Evolutionary conservation across 108 stramenopile species (phyloP).

Genomic region (Skeletonema costatum): DNA sequence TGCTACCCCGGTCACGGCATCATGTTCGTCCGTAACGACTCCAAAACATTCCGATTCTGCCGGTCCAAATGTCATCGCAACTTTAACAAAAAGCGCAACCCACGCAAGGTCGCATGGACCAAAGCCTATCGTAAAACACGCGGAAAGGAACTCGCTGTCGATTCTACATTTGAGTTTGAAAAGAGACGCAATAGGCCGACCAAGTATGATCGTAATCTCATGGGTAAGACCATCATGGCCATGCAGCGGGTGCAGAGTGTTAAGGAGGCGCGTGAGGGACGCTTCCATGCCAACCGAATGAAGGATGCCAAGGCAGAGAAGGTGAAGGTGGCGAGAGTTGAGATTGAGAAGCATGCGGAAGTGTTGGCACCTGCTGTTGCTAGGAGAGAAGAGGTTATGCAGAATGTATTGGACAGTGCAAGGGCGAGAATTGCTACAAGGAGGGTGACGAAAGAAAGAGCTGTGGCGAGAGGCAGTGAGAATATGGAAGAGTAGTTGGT

Average conservation of each 20-base stretch:
- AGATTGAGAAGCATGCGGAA: slow-evolving; percentile 90
- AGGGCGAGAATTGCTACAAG: slow-evolving; percentile 82
- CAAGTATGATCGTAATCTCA: slow-evolving; percentile 95
- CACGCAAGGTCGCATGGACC: slow-evolving; percentile 99
- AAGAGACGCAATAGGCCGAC: slow-evolving; percentile 97
- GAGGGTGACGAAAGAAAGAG: slow-evolving; percentile 56
- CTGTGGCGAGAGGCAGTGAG: slow-evolving; percentile 25
- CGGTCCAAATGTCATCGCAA: slow-evolving; percentile 99
- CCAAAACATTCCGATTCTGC: slow-evolving; percentile 99
- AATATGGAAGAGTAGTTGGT: slow-evolving; percentile 46
- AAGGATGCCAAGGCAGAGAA: slow-evolving; percentile 86
- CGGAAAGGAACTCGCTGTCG: slow-evolving; percentile 96
- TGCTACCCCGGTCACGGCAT: slow-evolving; percentile 99
- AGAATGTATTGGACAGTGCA: slow-evolving; percentile 86
- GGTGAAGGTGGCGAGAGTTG: slow-evolving; percentile 87
- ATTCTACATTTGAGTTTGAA: slow-evolving; percentile 99
- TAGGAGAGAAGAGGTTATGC: slow-evolving; percentile 83
- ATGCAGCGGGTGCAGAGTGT: slow-evolving; percentile 96
- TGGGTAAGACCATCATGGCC: slow-evolving; percentile 97
- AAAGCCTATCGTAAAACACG: slow-evolving; percentile 98
- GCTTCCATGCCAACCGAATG: slow-evolving; percentile 88
- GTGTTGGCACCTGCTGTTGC: slow-evolving; percentile 89
- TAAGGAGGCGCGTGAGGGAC: slow-evolving; percentile 79
- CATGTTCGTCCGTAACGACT: slow-evolving; percentile 98
- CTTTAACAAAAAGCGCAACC: slow-evolving; percentile 99